Base-by-base conservation (phyloP, 192 early-diverging fungal genomes). In the Thoreauomyces humboldtii region DNA sequence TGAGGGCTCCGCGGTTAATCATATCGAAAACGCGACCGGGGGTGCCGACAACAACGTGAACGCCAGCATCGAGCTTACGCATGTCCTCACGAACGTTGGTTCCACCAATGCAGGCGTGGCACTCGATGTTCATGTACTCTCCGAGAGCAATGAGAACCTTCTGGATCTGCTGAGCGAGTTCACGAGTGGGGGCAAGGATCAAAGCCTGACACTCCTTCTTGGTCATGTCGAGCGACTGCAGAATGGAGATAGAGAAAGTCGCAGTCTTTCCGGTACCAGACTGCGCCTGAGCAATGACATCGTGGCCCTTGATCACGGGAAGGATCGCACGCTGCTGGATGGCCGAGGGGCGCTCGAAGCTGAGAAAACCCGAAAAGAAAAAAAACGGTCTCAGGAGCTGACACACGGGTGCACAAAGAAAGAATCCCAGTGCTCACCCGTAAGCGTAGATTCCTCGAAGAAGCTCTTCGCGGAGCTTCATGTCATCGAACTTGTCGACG, bases 201-300 rank as follows among this genome's bases (percentile, higher is more conserved):
- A 99, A 86, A 31, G 97, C 96, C 77, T 99, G 97, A 71, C 85
- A 88, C 77, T 93, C 81, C 57, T 82, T 82, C 59, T 88, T 70
- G 44, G 73, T 69, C 48, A 84, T 76, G 76, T 97, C 92, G 56
- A 99, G 81, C 63, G 87, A 88, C 75, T 99, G 96, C 59, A 99
- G 89, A 70, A 95, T 93, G 48, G 95, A 94, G 75, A 99, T 97
- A 67, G 95, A 98, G 89, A 98, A 99, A 61, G 97, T 99, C 68
- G 96, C 96, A 60, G 95, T 98, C 83, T 99, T 99, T 76, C 96
- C 97, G 70, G 96, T 98, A 86, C 97, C 97, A 56, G 96, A 97
- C 85, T 99, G 96, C 32, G 97, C 97, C 86, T 99, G 97, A 53
- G 97, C 97, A 83, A 99, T 99, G 58, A 99, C 96, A 82, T 99